Conservation (phyloP, 768 basidiomycete species). For the Chalciporus sphaerocephalus region DNA sequence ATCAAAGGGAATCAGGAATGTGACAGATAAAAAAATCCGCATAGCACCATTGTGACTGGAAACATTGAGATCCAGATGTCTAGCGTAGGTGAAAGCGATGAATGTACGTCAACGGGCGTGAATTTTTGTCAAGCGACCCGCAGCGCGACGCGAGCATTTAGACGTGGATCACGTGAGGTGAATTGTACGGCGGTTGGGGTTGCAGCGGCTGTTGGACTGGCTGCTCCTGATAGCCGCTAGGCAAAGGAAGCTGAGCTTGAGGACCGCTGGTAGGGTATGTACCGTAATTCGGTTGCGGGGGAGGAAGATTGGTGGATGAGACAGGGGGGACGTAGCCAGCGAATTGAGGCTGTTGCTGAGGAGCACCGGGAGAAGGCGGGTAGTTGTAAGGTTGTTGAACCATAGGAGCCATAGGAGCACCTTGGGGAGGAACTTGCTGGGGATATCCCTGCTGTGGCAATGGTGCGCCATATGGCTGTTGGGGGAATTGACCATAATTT, state of each 20-base stretch:
- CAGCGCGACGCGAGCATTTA: neutral
- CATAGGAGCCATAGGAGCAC: neutral
- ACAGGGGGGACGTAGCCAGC: conserved; percentile 6
- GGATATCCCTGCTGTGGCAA: conserved; percentile 4
- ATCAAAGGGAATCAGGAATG: too few relatives aligned
- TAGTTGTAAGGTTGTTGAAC: conserved; percentile 7
- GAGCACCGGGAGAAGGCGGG: neutral
- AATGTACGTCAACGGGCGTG: too few relatives aligned
- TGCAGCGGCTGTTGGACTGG: neutral
- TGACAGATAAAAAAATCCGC: too few relatives aligned
- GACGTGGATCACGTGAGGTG: neutral
- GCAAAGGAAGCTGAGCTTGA: conserved; percentile 9
- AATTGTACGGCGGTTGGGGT: neutral
- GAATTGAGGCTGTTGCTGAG: conserved; percentile 3
- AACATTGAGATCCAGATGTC: too few relatives aligned
- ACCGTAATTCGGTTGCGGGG: conserved; percentile 18
- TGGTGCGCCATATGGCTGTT: conserved; percentile 6
- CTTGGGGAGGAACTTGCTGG: conserved; percentile 7
- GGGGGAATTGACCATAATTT: neutral
- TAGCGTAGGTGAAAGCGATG: too few relatives aligned
- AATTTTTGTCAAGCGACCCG: neutral
- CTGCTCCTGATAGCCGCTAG: conserved; percentile 10
- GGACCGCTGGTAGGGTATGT: conserved; percentile 10
- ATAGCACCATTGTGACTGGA: too few relatives aligned
- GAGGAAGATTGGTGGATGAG: conserved; percentile 1